Base-by-base conservation (phyloP, 495 filamentous ascomycete species). In the Talaromyces thailandensis region DNA sequence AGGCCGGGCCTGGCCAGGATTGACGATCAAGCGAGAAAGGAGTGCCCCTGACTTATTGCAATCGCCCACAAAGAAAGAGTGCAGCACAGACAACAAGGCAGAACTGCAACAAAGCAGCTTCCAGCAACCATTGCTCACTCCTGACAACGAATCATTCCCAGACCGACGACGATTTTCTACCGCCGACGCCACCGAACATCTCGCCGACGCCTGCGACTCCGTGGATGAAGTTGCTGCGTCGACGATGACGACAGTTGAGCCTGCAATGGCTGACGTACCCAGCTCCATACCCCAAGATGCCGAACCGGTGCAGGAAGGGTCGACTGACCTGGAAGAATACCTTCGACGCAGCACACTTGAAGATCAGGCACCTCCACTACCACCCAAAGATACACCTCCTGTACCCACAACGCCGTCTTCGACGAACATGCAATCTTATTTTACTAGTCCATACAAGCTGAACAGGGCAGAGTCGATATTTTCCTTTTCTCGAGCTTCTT, bases 401-500 rank as follows among this genome's bases (percentile, higher is more conserved):
- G 73, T 68, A 48, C 68, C 64, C 62, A 72, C 65, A 63, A 75
- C 73, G 63, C 68, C 70, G 50, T 66, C 71, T n/a, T 78, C 75
- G 40, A 73, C 73, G 4, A 78, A 78, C 64, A 67, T 71, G 29
- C 76, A 81, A 62, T 75, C 76, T 12, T 85, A 82, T 64, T 85
- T 85, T 68, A 55, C 51, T 0, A 80, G 80, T 40, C 78, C 72
- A 18, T 67, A 62, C 59, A 76, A 68, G n/a, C 68, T 71, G 32
- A 75, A 79, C 21, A 81, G 91, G n/a, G 77, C 90, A 4, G 85
- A 87, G 18, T 95, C 92, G 4, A 87, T 95, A 26, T 96, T 91
- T 71, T 94, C 93, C 0, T 82, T 98, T 64, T 94, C 91, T 5
- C 86, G 92, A 32, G 87, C 86, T 43, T 94, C 92, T 0, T 96